Evolutionary conservation across 306 rosid genomes (phyloP).

Genomic region (Leucaena leucocephala): DNA sequence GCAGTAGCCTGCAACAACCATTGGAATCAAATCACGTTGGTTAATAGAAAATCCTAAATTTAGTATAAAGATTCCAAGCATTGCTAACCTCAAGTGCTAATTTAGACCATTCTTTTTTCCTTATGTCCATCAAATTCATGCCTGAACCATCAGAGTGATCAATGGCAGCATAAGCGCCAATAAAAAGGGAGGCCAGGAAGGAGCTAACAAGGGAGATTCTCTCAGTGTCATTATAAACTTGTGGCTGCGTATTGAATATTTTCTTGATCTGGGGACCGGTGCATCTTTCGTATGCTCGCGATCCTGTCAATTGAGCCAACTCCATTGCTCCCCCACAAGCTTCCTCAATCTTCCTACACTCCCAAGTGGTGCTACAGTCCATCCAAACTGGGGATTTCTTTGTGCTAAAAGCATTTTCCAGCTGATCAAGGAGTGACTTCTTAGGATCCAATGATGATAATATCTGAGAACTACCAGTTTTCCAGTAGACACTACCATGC

Average conservation of each 20-base stretch:
- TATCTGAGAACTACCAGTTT: constrained; percentile 63
- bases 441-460: constrained; percentile 69
- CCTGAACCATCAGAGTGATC: constrained; percentile 93
- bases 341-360: constrained; percentile 78
- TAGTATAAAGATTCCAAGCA: constrained; percentile 8
- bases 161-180: constrained; percentile 78
- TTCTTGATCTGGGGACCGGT: constrained; percentile 94
- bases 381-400: constrained; percentile 91
- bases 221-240: constrained; percentile 68
- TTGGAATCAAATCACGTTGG: constrained; percentile 22
- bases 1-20: constrained; percentile 74
- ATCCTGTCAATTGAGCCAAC: constrained; percentile 78
- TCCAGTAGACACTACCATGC: constrained; percentile 97
- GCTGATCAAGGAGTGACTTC: constrained; percentile 64
- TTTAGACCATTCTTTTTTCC: constrained; percentile 71
- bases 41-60: constrained; percentile 6
- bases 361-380: constrained; percentile 88
- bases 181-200: constrained; percentile 80
- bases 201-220: constrained; percentile 98
- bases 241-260: constrained; percentile 64
- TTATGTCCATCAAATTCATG: constrained; percentile 95
- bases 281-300: constrained; percentile 79
- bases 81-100: constrained; percentile 68
- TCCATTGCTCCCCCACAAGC: constrained; percentile 93
- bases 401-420: constrained; percentile 61